Base-by-base conservation (phyloP, 2,329 filamentous ascomycete genomes). In the Sclerotinia minor region DNA sequence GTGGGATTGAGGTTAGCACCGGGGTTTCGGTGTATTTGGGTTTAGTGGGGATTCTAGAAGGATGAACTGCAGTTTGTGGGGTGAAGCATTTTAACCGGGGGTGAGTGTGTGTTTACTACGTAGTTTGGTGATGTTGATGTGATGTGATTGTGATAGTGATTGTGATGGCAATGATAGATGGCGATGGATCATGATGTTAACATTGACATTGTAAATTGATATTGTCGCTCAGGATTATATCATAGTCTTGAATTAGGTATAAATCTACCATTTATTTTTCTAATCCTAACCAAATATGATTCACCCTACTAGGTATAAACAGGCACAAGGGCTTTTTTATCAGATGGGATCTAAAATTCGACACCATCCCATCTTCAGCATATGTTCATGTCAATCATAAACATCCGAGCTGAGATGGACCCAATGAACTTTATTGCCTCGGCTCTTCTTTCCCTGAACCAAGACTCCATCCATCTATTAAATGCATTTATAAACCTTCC, bases 41-140 rank as follows among this genome's bases (percentile, higher is more conserved):
- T 52, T 60, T 60, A 60, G 54, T 60, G 64, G 44, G 44, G 54
- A 60, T 47, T 65, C 63, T 60, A 60, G 64, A 66, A 60, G 53
- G 44, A 60, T 66, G 53, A 61, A 59, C 60, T 68, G 64, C 54
- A 68, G 69, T 67, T 67, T 67, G 49, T 53, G 47, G 53, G 58
- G 41, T 35, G 13, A 32, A 38, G 44, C 58, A 50, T 61, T 61
- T 61, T 61, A 61, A 26, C n/a, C 64, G 24, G 53, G 53, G 50
- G 52, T 58, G 19, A 44, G 21, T 24, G 59, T n/a, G 2, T 21
- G 29, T n/a, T n/a, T n/a, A n/a, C n/a, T n/a, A n/a, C n/a, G n/a
- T n/a, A n/a, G 26, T 49, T 38, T 13, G 9, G 38, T 38, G 35
- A 11, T 32, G 32, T 32, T 32, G 32, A 6, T 32, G 32, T 50